Conservation (phyloP, 164 flowering plant genomes). For the Chloranthus sessilifolius region DNA sequence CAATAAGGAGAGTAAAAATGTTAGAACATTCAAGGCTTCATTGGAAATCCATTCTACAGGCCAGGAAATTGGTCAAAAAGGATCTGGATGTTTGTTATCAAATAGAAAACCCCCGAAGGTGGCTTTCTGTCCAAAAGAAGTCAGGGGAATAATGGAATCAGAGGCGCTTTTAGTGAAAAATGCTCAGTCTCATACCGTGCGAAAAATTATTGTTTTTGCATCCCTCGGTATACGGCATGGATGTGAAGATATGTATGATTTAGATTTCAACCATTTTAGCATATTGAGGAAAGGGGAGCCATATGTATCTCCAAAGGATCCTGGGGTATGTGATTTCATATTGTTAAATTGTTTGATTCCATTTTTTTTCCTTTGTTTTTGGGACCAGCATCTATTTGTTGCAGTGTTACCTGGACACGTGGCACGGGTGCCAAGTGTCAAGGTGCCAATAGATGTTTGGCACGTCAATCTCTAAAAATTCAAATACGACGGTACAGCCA, state of each 20-base stretch:
- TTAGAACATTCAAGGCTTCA: constrained; percentile 11
- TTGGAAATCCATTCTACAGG: constrained; percentile 11
- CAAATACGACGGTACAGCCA: too few relatives aligned
- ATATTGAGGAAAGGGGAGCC: constrained; percentile 52
- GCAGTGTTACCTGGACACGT: too few relatives aligned
- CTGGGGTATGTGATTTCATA: constrained; percentile 44
- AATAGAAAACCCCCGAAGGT: constrained; percentile 37
- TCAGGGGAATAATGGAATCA: constrained; percentile 37
- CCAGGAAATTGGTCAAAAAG: constrained; percentile 16
- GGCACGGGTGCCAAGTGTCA: too few relatives aligned
- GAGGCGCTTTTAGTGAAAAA: constrained; percentile 30
- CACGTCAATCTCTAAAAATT: too few relatives aligned
- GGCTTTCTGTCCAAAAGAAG: constrained; percentile 55
- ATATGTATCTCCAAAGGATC: constrained; percentile 33
- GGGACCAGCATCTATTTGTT: too few relatives aligned
- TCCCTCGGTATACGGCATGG: constrained; percentile 57
- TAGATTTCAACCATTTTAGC: constrained; percentile 50
- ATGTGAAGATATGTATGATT: constrained; percentile 57
- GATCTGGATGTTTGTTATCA: constrained; percentile 14
- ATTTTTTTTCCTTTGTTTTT: too few relatives aligned
- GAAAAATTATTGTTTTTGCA: constrained; percentile 57
- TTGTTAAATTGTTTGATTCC: too few relatives aligned
- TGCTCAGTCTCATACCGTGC: constrained; percentile 54
- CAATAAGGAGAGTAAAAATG: constrained; percentile 13
- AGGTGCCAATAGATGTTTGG: too few relatives aligned